Base-by-base conservation (phyloP, 176 grass and related monocot species). In the Oryza meyeriana region DNA sequence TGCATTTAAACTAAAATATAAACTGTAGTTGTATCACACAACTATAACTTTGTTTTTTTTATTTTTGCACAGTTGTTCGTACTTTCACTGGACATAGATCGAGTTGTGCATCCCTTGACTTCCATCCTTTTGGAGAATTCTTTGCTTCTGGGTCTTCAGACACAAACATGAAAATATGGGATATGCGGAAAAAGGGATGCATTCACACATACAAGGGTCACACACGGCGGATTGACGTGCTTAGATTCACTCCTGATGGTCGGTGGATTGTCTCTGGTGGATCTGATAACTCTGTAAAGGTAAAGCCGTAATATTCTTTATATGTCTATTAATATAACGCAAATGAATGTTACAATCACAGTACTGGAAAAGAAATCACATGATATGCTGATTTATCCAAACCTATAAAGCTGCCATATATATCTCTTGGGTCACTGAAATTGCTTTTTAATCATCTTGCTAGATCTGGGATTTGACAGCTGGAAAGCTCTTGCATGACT, bases 381-480 rank as follows among this genome's bases (percentile, higher is more conserved):
- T 58, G 32, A 33, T 74, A 32, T 74, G 45, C 40, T 80, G 31
- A 50, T 47, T 79, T 55, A 7, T 40, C 44, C 12, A 31, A 29
- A 29, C 58, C 10, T 65, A 71, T 72, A 64, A 65, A 47, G 16
- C 18, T 18, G 10, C 6, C 41, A 66, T 52, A 80, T 35, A 34
- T 74, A 63, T 81, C 41, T 89, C 42, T 16, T 71, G 47, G 8
- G 44, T 48, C 34, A 70, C 71, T 83, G 26, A 82, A 47, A 47
- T 79, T 72, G 16, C 71, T 66, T 41, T 47, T 25, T 64, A 61
- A 78, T 32, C 76, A 42, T 79, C 80, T 82, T 82, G 39, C 25
- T 83, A 98, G 95, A 75, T 98, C 55, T 98, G 92, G 95, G 95
- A 98, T 92, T 92, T 94, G 84, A 94, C 95, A 13, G 95, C 95